Base-by-base conservation (phyloP, 495 filamentous ascomycete species). In the Echria macrotheca region DNA sequence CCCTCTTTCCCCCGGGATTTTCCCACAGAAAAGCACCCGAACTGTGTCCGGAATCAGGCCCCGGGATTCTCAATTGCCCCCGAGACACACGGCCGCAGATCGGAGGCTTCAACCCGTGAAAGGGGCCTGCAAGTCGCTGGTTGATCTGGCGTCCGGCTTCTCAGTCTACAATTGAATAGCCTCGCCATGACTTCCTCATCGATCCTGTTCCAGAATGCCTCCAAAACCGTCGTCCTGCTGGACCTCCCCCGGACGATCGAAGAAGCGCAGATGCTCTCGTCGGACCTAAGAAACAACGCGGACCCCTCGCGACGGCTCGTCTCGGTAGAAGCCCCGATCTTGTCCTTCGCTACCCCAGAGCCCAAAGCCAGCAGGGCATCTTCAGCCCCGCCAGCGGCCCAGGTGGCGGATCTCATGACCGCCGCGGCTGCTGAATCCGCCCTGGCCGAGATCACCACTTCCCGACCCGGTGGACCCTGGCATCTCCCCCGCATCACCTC, bases 181-280 rank as follows among this genome's bases (percentile, higher is more conserved):
- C n/a, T n/a, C n/a, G n/a, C n/a, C 22, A 52, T 60, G 55, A 33
- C 25, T n/a, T 21, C 38, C 5, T 68, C 68, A 23, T 66, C 58
- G 22, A 57, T 75, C 31, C 56, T 76, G 18, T 76, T 65, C 57
- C 60, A 68, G 32, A 73, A 64, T 44, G 48, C 56, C 4, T 53
- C 52, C 52, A 56, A 58, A 44, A 59, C 66, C 25, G 53, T 60
- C 25, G 45, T 73, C 32, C 36, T 76, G 8, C 56, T 76, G 44
- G 73, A 76, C 48, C 56, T 76, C 25, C 69, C 71, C 18, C 53
- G 67, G 17, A 73, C 73, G 28, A 58, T 76, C 24, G 71, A 76
- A 49, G 70, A 75, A 43, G 60, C 67, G 11, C 73, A 76, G 35
- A 52, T 64, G 5, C 63, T 60, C n/a, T 65, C 67, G 1, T 57